Conservation (phyloP, 768 basidiomycete genomes). For the Thelephora ganbajun region DNA sequence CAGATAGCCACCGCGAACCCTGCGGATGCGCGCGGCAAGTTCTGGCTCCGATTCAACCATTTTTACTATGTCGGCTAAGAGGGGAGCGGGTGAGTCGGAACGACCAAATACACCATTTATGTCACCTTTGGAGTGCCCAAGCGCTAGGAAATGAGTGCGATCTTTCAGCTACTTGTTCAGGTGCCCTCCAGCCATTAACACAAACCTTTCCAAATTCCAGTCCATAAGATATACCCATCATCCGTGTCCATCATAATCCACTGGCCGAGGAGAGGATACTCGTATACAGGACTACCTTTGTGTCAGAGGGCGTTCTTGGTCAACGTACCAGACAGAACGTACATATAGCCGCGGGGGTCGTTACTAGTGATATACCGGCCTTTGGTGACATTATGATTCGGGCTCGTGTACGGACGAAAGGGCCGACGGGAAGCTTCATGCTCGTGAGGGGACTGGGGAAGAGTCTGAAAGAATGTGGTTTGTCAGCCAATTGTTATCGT, state of each 20-base stretch:
- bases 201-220: conserved; percentile 87
- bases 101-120: neutral
- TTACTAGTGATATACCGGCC: conserved; percentile 84
- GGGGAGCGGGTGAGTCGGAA: neutral
- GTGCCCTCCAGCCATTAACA: neutral
- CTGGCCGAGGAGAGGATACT: conserved; percentile 79
- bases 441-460: no score
- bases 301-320: conserved; percentile 2
- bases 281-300: conserved; percentile 57
- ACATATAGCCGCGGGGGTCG: conserved; percentile 85
- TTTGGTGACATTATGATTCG: conserved; percentile 71
- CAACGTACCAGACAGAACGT: conserved; percentile 14
- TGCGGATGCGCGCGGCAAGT: conserved; percentile 65
- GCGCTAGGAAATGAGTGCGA: conserved; percentile 29
- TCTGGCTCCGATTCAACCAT: conserved; percentile 90
- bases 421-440: conserved; percentile 13
- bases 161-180: conserved; percentile 3
- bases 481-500: no score
- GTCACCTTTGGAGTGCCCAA: conserved; percentile 79
- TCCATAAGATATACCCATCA: conserved; percentile 86
- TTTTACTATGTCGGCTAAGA: conserved; percentile 76
- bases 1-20: conserved; percentile 78
- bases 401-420: conserved; percentile 58
- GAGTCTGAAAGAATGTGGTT: no score
- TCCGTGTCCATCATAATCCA: conserved; percentile 97